Evolutionary conservation across 2,329 filamentous ascomycete genomes (phyloP), one percentile per base, ranked within the genome.

Genomic region (Fusarium tuaranense): DNA sequence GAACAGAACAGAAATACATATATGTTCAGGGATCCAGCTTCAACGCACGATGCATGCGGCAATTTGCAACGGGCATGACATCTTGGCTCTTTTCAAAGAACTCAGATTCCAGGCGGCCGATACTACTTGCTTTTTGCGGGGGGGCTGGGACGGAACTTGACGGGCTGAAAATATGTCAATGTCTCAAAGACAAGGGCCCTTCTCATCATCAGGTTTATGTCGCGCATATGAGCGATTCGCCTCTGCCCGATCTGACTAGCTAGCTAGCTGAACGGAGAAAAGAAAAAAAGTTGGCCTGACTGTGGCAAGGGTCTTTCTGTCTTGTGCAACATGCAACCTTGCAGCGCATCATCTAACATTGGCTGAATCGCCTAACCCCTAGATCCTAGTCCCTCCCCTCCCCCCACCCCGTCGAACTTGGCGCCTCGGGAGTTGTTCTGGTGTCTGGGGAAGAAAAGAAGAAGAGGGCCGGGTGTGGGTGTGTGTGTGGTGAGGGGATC

Each of bases 271-370:
- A 48, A 27, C 44, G 22, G 44, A 48, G 16, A 48, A 27, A 48
- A 27, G 16, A 30, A 51, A 48, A 48, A 48, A 74, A 59, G 38
- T 22, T 51, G 36, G 36, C 65, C 25, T 39, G 57, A 57, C 41
- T 63, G 66, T 60, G 65, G 65, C 65, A 51, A 67, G 53, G 38
- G 36, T 69, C 69, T 64, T 61, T 39, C n/a, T 51, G 46, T 38
- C 32, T 62, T 67, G 63, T 64, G 62, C 57, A 39, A 70, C 53
- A 64, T 71, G 66, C 55, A 38, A 39, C 62, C 53, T 51, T 63
- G 70, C 65, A 68, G 67, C 61, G 65, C 58, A 62, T 71, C 73
- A 75, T 73, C 67, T 48, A 65, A 65, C 67, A 51, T 36, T 58
- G 63, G 66, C 58, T 30, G 25, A 30, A 30, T n/a, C 22, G 22